A percentile compares a stretch with the other conserved stretches of the same genome.
Conservation (phyloP, 2,329 filamentous ascomycete species). For the Drechslera avenae region DNA sequence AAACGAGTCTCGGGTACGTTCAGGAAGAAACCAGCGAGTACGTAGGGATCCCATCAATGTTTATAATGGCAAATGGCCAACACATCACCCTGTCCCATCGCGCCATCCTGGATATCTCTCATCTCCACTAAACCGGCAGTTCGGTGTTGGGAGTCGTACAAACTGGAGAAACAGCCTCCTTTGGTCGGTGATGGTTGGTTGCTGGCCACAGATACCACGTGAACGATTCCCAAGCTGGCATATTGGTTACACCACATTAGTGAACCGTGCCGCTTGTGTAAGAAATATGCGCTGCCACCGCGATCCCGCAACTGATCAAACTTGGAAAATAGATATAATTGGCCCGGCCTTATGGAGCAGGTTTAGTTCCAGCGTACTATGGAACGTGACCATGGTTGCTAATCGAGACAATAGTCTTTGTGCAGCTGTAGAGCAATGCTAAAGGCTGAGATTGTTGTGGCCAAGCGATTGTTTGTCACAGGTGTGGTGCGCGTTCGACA, state of each 20-base stretch:
- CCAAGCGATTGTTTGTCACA: not conserved
- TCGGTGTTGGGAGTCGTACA: not conserved
- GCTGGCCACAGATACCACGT: not conserved
- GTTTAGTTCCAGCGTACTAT: not conserved
- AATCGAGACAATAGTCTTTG: not conserved
- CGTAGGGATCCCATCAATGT: not conserved
- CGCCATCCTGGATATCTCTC: not conserved
- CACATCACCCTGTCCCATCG: not conserved
- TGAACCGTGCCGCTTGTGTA: not conserved
- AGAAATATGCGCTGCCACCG: not conserved
- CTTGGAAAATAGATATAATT: not conserved
- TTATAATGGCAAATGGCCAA: not conserved
- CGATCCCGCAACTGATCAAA: not conserved
- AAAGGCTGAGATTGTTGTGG: not conserved
- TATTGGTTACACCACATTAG: conserved; percentile 3
- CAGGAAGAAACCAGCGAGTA: not conserved
- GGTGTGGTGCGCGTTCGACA: not conserved
- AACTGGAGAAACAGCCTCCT: not conserved
- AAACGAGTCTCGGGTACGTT: too few species aligned
- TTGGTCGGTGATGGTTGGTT: not conserved
- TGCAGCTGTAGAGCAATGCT: not conserved
- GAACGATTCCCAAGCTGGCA: not conserved
- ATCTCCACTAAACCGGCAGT: not conserved
- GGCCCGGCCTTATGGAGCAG: not conserved
- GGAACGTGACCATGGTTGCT: not conserved